phyloP scores from a whole-genome alignment of 495 filamentous ascomycete genomes.

The Penicillium riverlandense region DNA sequence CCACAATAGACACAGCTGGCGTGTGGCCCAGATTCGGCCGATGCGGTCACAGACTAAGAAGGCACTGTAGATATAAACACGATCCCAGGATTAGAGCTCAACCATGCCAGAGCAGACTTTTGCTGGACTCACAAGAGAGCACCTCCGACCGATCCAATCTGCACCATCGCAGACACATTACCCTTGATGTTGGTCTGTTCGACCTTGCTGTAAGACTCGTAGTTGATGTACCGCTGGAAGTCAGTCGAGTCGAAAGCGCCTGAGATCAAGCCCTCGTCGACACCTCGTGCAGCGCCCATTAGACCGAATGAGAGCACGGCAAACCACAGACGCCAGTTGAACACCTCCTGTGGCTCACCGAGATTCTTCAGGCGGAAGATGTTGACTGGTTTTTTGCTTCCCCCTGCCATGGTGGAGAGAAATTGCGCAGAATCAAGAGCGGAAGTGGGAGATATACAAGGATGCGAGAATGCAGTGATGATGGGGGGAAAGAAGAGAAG shows the following conservation, averaged over 20 bases:
- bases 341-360: conserved; percentile 48
- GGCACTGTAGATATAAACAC: conserved; percentile 25
- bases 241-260: conserved; percentile 57
- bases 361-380: conserved; percentile 52
- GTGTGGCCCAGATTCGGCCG: conserved; percentile 63
- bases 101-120: no score
- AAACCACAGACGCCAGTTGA: conserved; percentile 62
- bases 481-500: conserved; percentile 46
- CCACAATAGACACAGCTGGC: conserved; percentile 59
- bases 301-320: conserved; percentile 61
- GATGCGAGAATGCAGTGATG: no score
- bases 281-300: conserved; percentile 55
- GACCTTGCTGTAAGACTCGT: conserved; percentile 46
- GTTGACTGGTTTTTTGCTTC: conserved; percentile 59
- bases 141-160: conserved; percentile 59
- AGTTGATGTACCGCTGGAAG: conserved; percentile 52
- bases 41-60: conserved; percentile 62
- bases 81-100: no score
- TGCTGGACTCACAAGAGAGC: conserved; percentile 45
- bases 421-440: neutral
- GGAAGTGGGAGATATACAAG: no score
- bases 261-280: conserved; percentile 69
- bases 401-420: conserved; percentile 46
- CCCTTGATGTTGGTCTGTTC: conserved; percentile 55
- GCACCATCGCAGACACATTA: conserved; percentile 68